phyloP scores from a whole-genome alignment of 73 alveolate species.

The Paramecium octaurelia region DNA sequence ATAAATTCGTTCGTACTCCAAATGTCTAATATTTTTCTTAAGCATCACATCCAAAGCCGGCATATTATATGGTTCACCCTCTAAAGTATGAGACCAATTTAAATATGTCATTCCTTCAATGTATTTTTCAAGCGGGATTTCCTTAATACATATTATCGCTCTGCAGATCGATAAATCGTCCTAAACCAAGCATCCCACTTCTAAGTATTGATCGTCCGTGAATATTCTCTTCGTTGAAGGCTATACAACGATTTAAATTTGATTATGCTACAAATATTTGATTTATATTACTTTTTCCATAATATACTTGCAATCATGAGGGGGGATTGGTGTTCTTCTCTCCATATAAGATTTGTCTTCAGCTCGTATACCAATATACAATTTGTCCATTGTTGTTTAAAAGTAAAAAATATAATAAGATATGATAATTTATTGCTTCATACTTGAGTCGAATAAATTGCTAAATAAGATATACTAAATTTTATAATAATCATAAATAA shows the following conservation, averaged over 20 bases:
- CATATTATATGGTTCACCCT: slow-evolving; percentile 84
- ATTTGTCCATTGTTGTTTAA: background rate
- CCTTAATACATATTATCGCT: slow-evolving; percentile 82
- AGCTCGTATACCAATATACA: slow-evolving; percentile 69
- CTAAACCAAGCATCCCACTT: slow-evolving; percentile 75
- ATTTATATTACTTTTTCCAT: slow-evolving; percentile 58
- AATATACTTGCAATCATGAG: slow-evolving; percentile 69
- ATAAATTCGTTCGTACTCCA: slow-evolving; percentile 85
- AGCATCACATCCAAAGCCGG: slow-evolving; percentile 76
- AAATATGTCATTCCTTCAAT: slow-evolving; percentile 73
- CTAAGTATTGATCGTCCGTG: slow-evolving; percentile 72
- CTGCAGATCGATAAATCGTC: slow-evolving; percentile 77
- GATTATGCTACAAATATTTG: background rate
- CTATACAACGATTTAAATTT: slow-evolving; percentile 72
- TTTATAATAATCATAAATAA: background rate
- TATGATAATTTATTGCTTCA: background rate
- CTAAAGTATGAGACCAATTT: slow-evolving; percentile 80
- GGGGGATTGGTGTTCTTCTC: slow-evolving; percentile 81
- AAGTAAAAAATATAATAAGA: background rate
- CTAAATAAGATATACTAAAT: background rate
- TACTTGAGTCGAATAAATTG: background rate
- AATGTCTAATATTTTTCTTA: slow-evolving; percentile 69
- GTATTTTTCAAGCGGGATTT: slow-evolving; percentile 68
- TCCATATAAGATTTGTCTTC: slow-evolving; percentile 85
- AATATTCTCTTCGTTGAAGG: slow-evolving; percentile 81